Evolutionary conservation across 306 rosid genomes (phyloP).

Genomic region (Prinsepia uniflora): DNA sequence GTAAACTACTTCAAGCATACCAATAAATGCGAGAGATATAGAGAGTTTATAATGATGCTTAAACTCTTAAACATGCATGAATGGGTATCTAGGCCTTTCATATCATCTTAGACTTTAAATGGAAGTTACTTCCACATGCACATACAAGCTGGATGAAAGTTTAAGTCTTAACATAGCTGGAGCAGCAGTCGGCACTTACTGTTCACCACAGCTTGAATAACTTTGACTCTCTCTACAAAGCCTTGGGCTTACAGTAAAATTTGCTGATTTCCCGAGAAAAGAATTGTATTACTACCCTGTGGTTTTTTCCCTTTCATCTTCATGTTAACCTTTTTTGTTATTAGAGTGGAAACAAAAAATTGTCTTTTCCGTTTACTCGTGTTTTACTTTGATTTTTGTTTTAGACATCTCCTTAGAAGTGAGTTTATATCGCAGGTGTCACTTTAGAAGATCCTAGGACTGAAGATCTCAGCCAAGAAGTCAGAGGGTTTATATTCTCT

Average conservation of each 20-base stretch:
- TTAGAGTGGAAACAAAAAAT: neutral
- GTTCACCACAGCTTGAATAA: neutral
- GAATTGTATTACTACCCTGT: neutral
- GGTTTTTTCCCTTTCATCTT: neutral
- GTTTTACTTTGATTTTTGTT: neutral
- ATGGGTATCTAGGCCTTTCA: neutral
- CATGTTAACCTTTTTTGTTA: neutral
- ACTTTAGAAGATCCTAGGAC: slow-evolving; percentile 91
- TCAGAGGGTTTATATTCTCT: slow-evolving; percentile 93
- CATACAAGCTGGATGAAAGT: neutral
- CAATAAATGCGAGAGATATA: neutral
- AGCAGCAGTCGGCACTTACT: neutral
- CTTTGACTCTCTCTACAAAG: neutral
- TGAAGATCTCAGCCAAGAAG: slow-evolving; percentile 99
- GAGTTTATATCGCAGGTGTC: slow-evolving; percentile 57
- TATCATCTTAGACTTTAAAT: neutral
- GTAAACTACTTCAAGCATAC: neutral
- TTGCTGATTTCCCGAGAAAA: neutral
- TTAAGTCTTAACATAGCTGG: neutral
- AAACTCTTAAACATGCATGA: neutral
- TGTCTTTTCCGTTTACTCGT: neutral
- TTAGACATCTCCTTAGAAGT: neutral
- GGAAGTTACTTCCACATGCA: neutral
- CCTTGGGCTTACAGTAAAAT: neutral
- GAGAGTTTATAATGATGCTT: neutral